These are phyloP conservation scores for Cryoendolithus antarcticus DNA, from an alignment of 2,329 filamentous ascomycete species.

Conservation along the genomic window DNA sequence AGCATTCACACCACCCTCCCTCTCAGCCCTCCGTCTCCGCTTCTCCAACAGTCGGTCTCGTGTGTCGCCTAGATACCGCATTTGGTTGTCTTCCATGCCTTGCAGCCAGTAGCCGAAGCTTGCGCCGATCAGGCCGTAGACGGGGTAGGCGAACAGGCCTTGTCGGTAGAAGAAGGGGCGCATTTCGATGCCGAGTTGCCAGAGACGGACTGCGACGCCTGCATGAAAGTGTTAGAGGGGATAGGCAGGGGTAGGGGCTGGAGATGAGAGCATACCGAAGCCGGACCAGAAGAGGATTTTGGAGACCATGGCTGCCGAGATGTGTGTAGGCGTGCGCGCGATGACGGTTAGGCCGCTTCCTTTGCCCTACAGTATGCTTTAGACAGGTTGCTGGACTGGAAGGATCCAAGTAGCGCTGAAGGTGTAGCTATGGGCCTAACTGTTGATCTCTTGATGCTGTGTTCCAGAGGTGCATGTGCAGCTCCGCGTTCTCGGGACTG, in stretches of 20 bases:
- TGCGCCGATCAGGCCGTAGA: constrained; percentile 74
- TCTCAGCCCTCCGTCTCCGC: constrained; percentile 62
- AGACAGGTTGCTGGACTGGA: too few relatives aligned
- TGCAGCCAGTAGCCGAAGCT: constrained; percentile 96
- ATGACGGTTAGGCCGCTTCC: background rate
- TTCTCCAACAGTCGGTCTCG: constrained; percentile 79
- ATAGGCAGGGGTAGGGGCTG: constrained; percentile 20
- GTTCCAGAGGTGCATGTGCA: background rate
- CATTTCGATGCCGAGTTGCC: constrained; percentile 98
- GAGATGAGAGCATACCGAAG: too few relatives aligned
- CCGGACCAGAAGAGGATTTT: constrained; percentile 71
- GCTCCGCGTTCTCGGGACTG: too few relatives aligned
- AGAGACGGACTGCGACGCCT: constrained; percentile 83
- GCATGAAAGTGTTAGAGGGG: too few relatives aligned
- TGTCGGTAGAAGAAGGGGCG: constrained; percentile 78
- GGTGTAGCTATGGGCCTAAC: background rate
- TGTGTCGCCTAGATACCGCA: constrained; percentile 62
- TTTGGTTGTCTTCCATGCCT: constrained; percentile 75
- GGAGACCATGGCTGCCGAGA: constrained; percentile 32
- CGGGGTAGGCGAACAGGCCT: constrained; percentile 81
- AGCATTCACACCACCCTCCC: constrained; percentile 35
- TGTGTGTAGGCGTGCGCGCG: constrained; percentile 1
- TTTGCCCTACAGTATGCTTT: too few relatives aligned
- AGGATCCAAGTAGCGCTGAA: too few relatives aligned
- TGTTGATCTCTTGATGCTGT: background rate